Percentiles rank a stretch among this genome's conserved stretches.
These are phyloP conservation scores for Asterella californica DNA, from an alignment of 225 moss, liverwort and hornwort species.

Conservation along the genomic window DNA sequence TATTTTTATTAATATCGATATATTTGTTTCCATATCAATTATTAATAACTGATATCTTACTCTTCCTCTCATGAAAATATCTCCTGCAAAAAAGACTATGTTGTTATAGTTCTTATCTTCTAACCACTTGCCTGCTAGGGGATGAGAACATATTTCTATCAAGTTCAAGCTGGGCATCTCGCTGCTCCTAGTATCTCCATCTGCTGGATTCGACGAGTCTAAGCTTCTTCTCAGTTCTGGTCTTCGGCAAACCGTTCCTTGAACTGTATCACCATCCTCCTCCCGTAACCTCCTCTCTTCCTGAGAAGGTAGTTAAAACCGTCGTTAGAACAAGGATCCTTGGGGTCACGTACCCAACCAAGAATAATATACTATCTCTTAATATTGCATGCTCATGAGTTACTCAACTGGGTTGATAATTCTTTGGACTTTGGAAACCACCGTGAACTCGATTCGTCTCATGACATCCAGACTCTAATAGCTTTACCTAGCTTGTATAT, in stretches of 20 bases:
- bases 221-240: conserved; percentile 12
- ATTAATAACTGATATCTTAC: no score
- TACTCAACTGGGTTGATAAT: no score
- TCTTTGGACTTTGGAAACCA: no score
- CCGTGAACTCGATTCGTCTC: no score
- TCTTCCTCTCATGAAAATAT: not conserved
- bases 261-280: conserved; percentile 28
- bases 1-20: no score
- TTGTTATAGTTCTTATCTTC: not conserved
- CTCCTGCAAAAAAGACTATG: not conserved
- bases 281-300: conserved; percentile 27
- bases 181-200: conserved; percentile 4
- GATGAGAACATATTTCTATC: conserved; percentile 12
- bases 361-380: not conserved
- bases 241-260: not conserved
- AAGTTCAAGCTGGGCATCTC: conserved; percentile 24
- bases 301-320: conserved; percentile 1
- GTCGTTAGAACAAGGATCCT: not conserved
- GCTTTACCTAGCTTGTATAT: no score
- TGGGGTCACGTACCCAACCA: not conserved
- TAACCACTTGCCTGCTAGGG: conserved; percentile 10
- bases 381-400: no score
- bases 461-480: no score
- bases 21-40: no score
- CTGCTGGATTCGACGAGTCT: not conserved